Evolutionary conservation across 2,329 filamentous ascomycete genomes (phyloP).

Genomic region (Rhinocladiella mackenziei): DNA sequence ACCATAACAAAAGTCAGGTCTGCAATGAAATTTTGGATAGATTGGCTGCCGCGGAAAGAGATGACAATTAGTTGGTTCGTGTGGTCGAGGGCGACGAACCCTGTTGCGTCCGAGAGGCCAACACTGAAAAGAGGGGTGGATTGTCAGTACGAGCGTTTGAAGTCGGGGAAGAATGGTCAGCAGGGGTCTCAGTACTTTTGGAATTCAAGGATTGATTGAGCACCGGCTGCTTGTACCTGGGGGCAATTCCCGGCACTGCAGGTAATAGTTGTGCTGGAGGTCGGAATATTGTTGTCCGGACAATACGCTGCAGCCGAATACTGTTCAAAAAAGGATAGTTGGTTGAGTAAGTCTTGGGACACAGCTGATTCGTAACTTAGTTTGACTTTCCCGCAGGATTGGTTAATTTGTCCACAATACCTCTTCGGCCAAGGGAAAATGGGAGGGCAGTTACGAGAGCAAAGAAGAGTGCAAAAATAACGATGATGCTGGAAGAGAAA

Average conservation of each 20-base stretch:
- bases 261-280: constrained; percentile 40
- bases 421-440: constrained; percentile 11
- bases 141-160: constrained; percentile 1
- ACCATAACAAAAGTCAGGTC: constrained; percentile 31
- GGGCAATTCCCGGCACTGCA: constrained; percentile 49
- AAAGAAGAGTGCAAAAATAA: background rate
- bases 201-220: constrained; percentile 47
- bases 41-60: constrained; percentile 36
- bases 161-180: constrained; percentile 5
- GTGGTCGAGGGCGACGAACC: constrained; percentile 46
- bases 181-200: constrained; percentile 38
- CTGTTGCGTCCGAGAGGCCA: constrained; percentile 40
- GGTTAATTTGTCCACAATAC: constrained; percentile 1
- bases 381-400: background rate
- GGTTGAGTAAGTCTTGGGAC: constrained; percentile 38
- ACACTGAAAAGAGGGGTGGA: constrained; percentile 25
- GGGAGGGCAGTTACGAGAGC: constrained; percentile 4
- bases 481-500: background rate
- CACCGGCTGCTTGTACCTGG: constrained; percentile 45
- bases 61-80: constrained; percentile 39
- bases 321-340: constrained; percentile 48
- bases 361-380: constrained; percentile 34
- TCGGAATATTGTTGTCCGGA: constrained; percentile 44
- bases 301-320: constrained; percentile 55
- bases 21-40: constrained; percentile 33